Evolutionary conservation across 345 rosid species (phyloP), one percentile per base, ranked within the genome.

Genomic region (Aegle marmelos): DNA sequence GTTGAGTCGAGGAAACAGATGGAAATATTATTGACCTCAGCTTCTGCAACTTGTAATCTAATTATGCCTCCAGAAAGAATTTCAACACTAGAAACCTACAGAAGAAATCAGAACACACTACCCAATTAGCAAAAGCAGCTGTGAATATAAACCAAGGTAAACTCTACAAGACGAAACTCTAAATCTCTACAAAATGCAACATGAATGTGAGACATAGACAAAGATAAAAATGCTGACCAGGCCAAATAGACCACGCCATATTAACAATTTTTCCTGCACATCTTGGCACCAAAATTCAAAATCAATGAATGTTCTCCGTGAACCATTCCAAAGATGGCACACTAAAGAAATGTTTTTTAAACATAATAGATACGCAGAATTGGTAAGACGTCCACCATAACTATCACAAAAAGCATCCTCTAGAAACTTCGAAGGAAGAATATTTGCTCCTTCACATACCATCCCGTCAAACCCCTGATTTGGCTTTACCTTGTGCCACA

Each of bases 391-490:
- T 89, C 82, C 90, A 96, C 98, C 98, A 84, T 84, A 81, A 74
- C 90, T 93, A 81, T 87, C 82, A 56, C 87, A 85, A 76, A 96
- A 91, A 79, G 99, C 86, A 65, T 94, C 93, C 76, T 89, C 89
- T 36, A 94, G 76, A 85, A 96, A 91, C 78, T 90, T 96, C 1
- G 97, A 75, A 28, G 98, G 98, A 86, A 96, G 95, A 80, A 93
- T 97, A 88, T 91, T 92, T 48, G 99, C 99, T 73, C 97, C 97
- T 85, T 96, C 98, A 76, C 97, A 96, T 41, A 92, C 95, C 80
- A 94, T 80, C 79, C 98, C 93, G 73, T 82, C 91, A 75, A 94
- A 92, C 85, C 90, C 99, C 83, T 94, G 98, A 85, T 96, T 96
- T 81, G 95, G 98, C 85, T 94, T 98, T 83, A 94, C 97, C 99